Evolutionary conservation across 2,329 filamentous ascomycete species (phyloP), one percentile per base, ranked within the genome.

Genomic region (Magnaporthiopsis incrustans): DNA sequence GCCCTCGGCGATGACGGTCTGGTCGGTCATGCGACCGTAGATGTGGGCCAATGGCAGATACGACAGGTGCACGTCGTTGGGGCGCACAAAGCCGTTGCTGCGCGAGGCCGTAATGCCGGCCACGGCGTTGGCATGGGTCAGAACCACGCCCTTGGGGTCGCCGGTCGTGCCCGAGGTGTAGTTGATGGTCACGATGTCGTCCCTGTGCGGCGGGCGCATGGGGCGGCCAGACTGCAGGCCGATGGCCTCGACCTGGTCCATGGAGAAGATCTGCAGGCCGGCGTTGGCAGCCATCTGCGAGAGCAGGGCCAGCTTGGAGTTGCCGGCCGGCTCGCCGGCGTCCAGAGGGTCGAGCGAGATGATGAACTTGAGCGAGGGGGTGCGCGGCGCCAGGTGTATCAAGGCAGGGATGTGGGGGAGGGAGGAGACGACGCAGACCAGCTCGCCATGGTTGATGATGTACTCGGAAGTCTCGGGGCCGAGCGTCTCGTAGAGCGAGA

Each of bases 31-130:
- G 64, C 95, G 89, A 68, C 93, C 90, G 75, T 91, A 97, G 71
- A 99, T 98, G 74, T 99, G 95, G 12, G 95, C 95, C 56, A 97
- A 79, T 0, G 95, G 95, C 62, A 99, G 84, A 77, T 98, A 99
- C 0, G 94, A 98, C 65, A 91, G 85, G 69, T 89, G 81, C 3
- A 88, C 78, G 69, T 95, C 90, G 66, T 76, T 76, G 61, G 78
- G 71, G 3, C 70, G 68, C 64, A 85, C 80, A 15, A 80, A 78
- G 15, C 78, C 79, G 65, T 85, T 80, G 53, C 85, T 76, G 65
- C 90, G 81, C 61, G 83, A 84, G 25, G 82, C 78, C 15, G 86
- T 81, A 58, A 89, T 82, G 56, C 87, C 91, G 15, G 92, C 86
- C 10, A 97, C 85, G 14, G 92, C 91, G 73, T 90, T 92, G 65